Evolutionary conservation across 1,139 yeast genomes (phyloP), one percentile per base, ranked within the genome.

Genomic region (Geotrichum carabidarum): DNA sequence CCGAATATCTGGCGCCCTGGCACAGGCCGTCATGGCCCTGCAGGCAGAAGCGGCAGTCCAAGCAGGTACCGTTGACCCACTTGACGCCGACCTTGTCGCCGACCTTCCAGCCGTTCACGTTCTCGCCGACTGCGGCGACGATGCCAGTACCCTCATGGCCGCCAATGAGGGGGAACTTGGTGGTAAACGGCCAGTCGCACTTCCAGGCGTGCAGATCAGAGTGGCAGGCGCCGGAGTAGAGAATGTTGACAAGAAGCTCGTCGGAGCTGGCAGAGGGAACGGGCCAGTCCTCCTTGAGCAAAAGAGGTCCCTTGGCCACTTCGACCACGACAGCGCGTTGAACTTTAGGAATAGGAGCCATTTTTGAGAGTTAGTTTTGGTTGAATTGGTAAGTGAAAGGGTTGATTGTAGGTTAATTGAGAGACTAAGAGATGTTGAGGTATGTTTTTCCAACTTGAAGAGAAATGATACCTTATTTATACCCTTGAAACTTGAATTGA

Each of bases 161-260:
- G 1, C 62, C 60, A 36, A 63, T 58, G 36, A 54, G 41, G 11
- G 57, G 57, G 54, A 50, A 54, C 11, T 44, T 30, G 22, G 45
- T 34, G n/a, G 47, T 45, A 41, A 54, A 50, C 27, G 57, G 54
- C 55, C 58, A 51, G 45, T 55, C 56, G 53, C 45, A 57, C 61
- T 12, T 60, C 57, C 48, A 66, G 44, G 37, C 63, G 49, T 8
- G 71, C 40, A 65, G 62, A 53, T 72, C 75, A 3, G 75, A 68
- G 57, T 71, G 74, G 62, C 75, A 72, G 37, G 71, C 70, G 7
- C 75, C 75, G 14, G 71, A 60, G 52, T 65, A 67, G 7, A 60
- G 58, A 49, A 68, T 34, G 45, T 65, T 54, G 30, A 68, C 70
- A 15, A 68, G 59, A 8, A 68, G 59, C 54, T 68, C 66, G 42